A percentile compares a stretch with the other conserved stretches of the same genome.
Conservation (phyloP, 768 basidiomycete genomes). For the Lentinula aciculospora region DNA sequence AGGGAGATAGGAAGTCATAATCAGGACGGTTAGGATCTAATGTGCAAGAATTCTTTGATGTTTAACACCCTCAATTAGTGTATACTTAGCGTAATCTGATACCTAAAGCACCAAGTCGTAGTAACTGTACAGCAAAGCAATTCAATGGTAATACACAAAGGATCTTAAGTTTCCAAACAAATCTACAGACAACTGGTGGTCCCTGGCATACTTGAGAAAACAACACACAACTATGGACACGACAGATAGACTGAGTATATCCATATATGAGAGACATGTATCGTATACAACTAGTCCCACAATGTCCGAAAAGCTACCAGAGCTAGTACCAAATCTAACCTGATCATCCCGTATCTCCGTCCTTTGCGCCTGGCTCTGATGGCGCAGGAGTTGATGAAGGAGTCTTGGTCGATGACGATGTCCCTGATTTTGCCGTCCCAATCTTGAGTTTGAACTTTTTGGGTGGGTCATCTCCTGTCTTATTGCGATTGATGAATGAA, state of each 20-base stretch:
- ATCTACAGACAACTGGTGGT: background rate
- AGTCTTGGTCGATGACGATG: conserved; percentile 6
- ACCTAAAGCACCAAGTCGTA: too few species aligned
- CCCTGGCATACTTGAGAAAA: background rate
- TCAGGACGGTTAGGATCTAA: background rate
- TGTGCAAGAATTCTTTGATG: too few species aligned
- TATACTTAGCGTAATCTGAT: too few species aligned
- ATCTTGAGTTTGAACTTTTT: conserved; percentile 78
- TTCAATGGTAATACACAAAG: too few species aligned
- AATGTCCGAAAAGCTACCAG: background rate
- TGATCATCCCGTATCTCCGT: conserved; percentile 65
- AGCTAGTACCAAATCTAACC: background rate
- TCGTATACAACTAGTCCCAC: background rate
- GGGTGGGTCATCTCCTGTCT: conserved; percentile 48
- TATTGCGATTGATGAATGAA: conserved; percentile 23
- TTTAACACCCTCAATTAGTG: too few species aligned
- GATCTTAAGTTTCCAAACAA: too few species aligned
- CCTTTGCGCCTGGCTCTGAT: conserved; percentile 65
- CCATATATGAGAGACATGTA: background rate
- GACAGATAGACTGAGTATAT: background rate
- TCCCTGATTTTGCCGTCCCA: conserved; percentile 37
- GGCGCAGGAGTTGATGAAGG: conserved; percentile 32
- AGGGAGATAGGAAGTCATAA: background rate
- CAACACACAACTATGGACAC: background rate
- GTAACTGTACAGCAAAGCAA: too few species aligned